phyloP scores from a whole-genome alignment of 306 rosid genomes.

The Herpetospermum pedunculosum region DNA sequence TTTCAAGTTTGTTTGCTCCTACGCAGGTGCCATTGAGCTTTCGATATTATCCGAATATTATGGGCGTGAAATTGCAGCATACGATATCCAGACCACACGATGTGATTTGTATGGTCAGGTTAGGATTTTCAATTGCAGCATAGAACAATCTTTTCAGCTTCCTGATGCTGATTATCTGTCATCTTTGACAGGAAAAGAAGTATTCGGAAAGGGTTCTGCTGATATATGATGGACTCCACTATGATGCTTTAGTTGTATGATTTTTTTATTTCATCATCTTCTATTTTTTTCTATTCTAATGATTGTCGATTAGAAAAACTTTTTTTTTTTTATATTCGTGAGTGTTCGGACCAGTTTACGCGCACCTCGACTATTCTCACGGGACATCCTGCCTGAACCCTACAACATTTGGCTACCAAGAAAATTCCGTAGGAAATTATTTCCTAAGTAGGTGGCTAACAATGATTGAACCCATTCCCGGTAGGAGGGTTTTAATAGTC shows the following conservation, averaged over 20 bases:
- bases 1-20: slow-evolving; percentile 8
- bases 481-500: too few relatives aligned
- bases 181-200: slow-evolving; percentile 45
- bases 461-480: too few relatives aligned
- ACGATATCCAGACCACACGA: slow-evolving; percentile 84
- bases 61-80: slow-evolving; percentile 87
- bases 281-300: not conserved
- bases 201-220: slow-evolving; percentile 81
- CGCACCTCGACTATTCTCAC: too few relatives aligned
- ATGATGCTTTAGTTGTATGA: slow-evolving; percentile 89
- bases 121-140: slow-evolving; percentile 14
- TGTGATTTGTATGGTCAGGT: slow-evolving; percentile 99
- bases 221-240: slow-evolving; percentile 91
- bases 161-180: slow-evolving; percentile 13
- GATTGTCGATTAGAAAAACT: not conserved
- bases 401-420: too few relatives aligned
- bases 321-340: too few relatives aligned
- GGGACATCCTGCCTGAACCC: too few relatives aligned
- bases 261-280: not conserved
- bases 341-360: too few relatives aligned
- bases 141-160: slow-evolving; percentile 12
- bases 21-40: slow-evolving; percentile 89
- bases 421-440: too few relatives aligned
- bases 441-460: too few relatives aligned
- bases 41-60: slow-evolving; percentile 78